A percentile compares a stretch with the other conserved stretches of the same genome.
These are phyloP conservation scores for Euphorbia celastroides DNA, from an alignment of 441 rosid genomes.

Conservation along the genomic window DNA sequence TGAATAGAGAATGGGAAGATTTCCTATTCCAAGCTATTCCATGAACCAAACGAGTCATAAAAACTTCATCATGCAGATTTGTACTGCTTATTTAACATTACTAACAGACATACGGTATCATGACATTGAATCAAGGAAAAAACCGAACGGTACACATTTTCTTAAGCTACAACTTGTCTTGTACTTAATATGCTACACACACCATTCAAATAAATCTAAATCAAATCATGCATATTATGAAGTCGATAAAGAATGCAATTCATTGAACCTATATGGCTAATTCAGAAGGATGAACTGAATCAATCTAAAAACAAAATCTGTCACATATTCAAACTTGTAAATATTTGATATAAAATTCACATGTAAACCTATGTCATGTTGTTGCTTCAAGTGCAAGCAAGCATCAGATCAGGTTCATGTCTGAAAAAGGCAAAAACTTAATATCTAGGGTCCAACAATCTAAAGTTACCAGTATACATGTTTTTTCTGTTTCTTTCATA, in stretches of 20 bases:
- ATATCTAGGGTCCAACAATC: no score
- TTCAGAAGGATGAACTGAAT: background rate
- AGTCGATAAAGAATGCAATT: background rate
- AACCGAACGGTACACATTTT: background rate
- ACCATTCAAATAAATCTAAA: background rate
- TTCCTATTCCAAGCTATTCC: no score
- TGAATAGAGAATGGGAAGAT: no score
- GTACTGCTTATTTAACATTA: background rate
- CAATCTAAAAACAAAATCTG: background rate
- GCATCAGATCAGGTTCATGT: no score
- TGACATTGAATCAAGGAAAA: background rate
- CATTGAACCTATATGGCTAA: background rate
- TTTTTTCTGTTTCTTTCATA: background rate
- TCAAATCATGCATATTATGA: background rate
- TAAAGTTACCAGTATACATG: no score
- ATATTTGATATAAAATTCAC: background rate
- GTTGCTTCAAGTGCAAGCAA: no score
- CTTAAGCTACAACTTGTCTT: background rate
- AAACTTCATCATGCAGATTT: background rate
- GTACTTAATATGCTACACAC: background rate
- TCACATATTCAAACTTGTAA: background rate
- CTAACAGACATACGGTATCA: background rate
- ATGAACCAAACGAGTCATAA: no score
- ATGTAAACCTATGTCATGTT: background rate
- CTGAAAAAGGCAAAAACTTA: no score